Base-by-base conservation (phyloP, 2,329 filamentous ascomycete species). In the Tolypocladium amazonense region DNA sequence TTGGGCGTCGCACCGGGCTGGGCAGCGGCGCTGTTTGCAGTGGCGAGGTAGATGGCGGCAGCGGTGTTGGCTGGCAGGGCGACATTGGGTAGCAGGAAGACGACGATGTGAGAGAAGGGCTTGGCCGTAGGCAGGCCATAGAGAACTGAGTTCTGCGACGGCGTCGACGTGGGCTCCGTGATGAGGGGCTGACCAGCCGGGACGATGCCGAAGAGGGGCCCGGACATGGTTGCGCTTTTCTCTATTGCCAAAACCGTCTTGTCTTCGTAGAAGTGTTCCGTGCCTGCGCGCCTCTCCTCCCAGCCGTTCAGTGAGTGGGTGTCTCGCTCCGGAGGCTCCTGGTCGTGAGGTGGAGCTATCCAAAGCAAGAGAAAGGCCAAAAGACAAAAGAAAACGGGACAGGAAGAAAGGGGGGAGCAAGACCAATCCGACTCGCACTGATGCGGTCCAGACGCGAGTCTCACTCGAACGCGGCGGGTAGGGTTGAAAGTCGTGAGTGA, bases 21-120 rank as follows among this genome's bases (percentile, higher is more conserved):
- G 18, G 74, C 72, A 1, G 74, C 72, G 7, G 77, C 71, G 65
- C 73, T 58, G 75, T 71, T 47, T 60, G 77, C 61, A 3, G 92
- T 78, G 57, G 79, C 88, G 56, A 96, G 83, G 76, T 97, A 97
- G 64, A 99, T 93, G 55, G 92, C 90, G 18, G 92, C 94, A 6
- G 91, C 93, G 25, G 89, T 89, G 65, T 85, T 83, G 4, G 82
- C 78, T 0, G 92, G 92, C 0, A 99, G 80, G 12, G 81, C 73
- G 12, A 88, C 80, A 52, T 88, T 88, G 0, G 94, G 95, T 0
- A 97, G 83, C 41, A 97, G 80, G 76, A 97, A 96, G 60, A 97
- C 86, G 68, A 92, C 88, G 59, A 97, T 83, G 72, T 97, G 92
- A 20, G 88, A 86, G 72, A 94, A 91, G 57, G 84, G 67, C 52